Percentiles rank a stretch among this genome's conserved stretches.
Evolutionary conservation across 2,329 filamentous ascomycete species (phyloP).

Genomic region (Fusarium praegraminearum): DNA sequence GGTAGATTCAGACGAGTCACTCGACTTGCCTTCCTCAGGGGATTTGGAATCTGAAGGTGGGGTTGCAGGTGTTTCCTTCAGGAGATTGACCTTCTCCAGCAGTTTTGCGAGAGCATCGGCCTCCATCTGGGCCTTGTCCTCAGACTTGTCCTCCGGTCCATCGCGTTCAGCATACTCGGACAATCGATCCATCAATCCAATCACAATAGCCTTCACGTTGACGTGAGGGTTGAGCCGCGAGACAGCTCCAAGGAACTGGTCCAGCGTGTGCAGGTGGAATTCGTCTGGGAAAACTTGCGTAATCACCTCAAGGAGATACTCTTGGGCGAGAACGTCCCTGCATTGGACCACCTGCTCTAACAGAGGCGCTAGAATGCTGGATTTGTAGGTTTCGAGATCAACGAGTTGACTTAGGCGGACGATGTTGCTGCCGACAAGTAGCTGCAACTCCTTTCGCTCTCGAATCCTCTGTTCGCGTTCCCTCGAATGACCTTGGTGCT

Average conservation of each 20-base stretch:
- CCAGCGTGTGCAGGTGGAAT: slow-evolving; percentile 95
- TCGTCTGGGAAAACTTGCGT: slow-evolving; percentile 99
- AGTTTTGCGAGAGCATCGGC: slow-evolving; percentile 84
- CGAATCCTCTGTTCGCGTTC: slow-evolving; percentile 94
- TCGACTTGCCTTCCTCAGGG: slow-evolving; percentile 45
- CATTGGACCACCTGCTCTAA: slow-evolving; percentile 98
- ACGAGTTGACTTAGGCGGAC: slow-evolving; percentile 95
- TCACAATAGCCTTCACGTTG: slow-evolving; percentile 97
- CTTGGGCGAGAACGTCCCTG: slow-evolving; percentile 94
- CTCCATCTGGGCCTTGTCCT: slow-evolving; percentile 80
- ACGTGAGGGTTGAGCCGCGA: slow-evolving; percentile 94
- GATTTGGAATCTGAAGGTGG: slow-evolving; percentile 39
- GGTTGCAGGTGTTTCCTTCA: slow-evolving; percentile 61
- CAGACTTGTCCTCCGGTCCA: slow-evolving; percentile 74
- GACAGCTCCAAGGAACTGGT: slow-evolving; percentile 93
- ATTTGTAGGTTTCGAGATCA: slow-evolving; percentile 94
- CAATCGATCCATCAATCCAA: slow-evolving; percentile 95
- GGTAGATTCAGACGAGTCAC: slow-evolving; percentile 46
- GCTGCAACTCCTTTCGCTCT: slow-evolving; percentile 93
- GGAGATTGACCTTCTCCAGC: slow-evolving; percentile 80
- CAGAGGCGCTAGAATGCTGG: slow-evolving; percentile 86
- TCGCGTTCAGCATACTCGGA: slow-evolving; percentile 96
- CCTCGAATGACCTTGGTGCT: slow-evolving; percentile 96
- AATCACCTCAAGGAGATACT: slow-evolving; percentile 97
- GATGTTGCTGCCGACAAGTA: slow-evolving; percentile 96